A percentile compares a stretch with the other conserved stretches of the same genome.
phyloP scores from a whole-genome alignment of 2,329 filamentous ascomycete species.

The Arthrobotrys entomopaga region DNA sequence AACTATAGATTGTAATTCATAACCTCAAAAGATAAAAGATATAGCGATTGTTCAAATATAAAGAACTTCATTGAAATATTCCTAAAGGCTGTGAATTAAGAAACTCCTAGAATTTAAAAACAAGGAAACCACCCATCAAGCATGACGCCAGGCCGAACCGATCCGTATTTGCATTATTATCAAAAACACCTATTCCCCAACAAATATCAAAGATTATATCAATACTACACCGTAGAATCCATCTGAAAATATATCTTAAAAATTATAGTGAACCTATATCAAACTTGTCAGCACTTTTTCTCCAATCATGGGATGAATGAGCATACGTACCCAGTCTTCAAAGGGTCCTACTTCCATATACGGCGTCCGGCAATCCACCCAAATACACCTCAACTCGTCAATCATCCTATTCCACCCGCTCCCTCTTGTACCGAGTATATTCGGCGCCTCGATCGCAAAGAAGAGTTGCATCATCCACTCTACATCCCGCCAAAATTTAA shows the following conservation, averaged over 20 bases:
- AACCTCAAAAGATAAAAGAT: too few species aligned
- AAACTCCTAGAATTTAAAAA: too few species aligned
- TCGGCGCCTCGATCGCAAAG: conserved; percentile 56
- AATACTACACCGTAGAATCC: too few species aligned
- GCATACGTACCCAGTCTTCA: conserved; percentile 56
- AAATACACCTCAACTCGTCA: conserved; percentile 58
- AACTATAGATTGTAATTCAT: too few species aligned
- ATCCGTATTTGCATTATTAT: too few species aligned
- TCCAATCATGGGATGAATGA: not conserved
- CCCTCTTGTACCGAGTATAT: conserved; percentile 56
- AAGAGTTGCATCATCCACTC: conserved; percentile 56
- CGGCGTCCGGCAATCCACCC: conserved; percentile 56
- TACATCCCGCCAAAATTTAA: conserved; percentile 5
- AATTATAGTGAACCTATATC: conserved; percentile 47
- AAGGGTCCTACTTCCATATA: conserved; percentile 58
- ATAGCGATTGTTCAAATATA: too few species aligned
- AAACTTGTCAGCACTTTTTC: conserved; percentile 2
- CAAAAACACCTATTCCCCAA: not conserved
- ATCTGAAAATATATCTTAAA: conserved; percentile 7
- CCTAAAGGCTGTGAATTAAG: too few species aligned
- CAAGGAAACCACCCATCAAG: too few species aligned
- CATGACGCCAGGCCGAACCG: too few species aligned
- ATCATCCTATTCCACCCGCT: conserved; percentile 59
- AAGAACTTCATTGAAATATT: too few species aligned
- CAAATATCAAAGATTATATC: not conserved